A percentile compares a stretch with the other conserved stretches of the same genome.
These are phyloP conservation scores for Heracleum sosnowskyi DNA, from an alignment of 129 eudicot genomes.

Conservation along the genomic window DNA sequence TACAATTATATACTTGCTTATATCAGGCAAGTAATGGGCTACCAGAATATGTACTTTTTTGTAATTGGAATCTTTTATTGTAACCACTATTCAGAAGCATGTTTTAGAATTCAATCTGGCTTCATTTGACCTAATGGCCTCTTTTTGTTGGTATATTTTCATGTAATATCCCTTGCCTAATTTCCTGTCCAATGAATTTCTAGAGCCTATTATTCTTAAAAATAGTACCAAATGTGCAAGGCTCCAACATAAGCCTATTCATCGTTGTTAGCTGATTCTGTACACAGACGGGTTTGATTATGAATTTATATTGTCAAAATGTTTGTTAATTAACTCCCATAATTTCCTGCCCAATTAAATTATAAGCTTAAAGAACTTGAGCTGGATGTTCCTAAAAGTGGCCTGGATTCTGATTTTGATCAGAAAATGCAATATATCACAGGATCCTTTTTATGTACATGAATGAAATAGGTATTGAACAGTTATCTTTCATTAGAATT, in stretches of 20 bases:
- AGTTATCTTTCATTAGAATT: background rate
- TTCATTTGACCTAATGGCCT: background rate
- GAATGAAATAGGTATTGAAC: background rate
- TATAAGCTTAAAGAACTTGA: too few relatives aligned
- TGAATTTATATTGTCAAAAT: background rate
- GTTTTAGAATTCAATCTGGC: conserved; percentile 6
- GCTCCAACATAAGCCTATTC: background rate
- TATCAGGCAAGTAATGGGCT: conserved; percentile 23
- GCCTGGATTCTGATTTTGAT: background rate
- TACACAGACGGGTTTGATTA: background rate
- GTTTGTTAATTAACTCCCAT: too few relatives aligned
- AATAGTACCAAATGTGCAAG: background rate
- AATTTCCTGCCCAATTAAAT: too few relatives aligned
- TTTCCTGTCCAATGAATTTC: background rate
- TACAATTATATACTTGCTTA: conserved; percentile 20
- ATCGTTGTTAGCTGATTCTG: background rate
- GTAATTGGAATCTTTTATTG: background rate
- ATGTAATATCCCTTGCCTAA: background rate
- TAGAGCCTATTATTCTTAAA: background rate
- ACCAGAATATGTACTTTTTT: conserved; percentile 6
- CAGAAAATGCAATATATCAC: background rate
- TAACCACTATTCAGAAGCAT: background rate
- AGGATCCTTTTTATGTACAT: background rate
- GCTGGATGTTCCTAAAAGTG: background rate
- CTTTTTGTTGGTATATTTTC: background rate